Conservation (phyloP, 768 basidiomycete genomes). For the Naganishia onofrii region DNA sequence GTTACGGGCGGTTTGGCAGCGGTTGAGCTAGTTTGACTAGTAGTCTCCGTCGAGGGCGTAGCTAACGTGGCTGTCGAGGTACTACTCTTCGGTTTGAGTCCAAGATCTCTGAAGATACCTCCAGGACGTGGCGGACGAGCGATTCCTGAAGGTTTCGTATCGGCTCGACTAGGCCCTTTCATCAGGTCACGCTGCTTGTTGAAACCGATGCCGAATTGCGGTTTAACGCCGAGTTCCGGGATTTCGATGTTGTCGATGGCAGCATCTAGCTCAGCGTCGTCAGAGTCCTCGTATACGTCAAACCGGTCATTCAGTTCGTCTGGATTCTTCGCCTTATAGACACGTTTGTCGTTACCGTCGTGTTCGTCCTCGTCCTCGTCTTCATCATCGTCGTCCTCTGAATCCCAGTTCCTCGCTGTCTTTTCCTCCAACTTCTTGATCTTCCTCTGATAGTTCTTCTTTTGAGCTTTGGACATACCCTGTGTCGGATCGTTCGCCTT, state of each 20-base stretch:
- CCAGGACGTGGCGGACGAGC: slow-evolving; percentile 7
- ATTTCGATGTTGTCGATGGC: slow-evolving; percentile 10
- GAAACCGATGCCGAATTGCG: slow-evolving; percentile 12
- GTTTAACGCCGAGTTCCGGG: slow-evolving; percentile 10
- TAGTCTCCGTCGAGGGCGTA: not conserved
- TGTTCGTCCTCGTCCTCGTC: slow-evolving; percentile 40
- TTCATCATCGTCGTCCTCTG: slow-evolving; percentile 74
- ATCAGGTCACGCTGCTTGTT: slow-evolving; percentile 8
- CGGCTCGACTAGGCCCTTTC: slow-evolving; percentile 4
- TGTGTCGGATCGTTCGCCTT: slow-evolving; percentile 13
- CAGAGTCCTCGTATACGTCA: slow-evolving; percentile 3
- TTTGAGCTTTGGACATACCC: slow-evolving; percentile 40
- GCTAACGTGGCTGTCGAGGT: not conserved
- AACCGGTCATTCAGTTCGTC: slow-evolving; percentile 18
- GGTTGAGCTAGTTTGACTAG: not conserved
- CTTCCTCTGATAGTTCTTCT: slow-evolving; percentile 64
- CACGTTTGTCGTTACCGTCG: not conserved
- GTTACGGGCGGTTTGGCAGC: not conserved
- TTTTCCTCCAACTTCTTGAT: slow-evolving; percentile 80
- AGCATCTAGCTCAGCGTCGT: slow-evolving; percentile 8
- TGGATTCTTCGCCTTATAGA: not conserved
- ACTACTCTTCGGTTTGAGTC: slow-evolving; percentile 11
- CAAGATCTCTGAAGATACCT: slow-evolving; percentile 16
- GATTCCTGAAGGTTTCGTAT: not conserved
- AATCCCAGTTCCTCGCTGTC: slow-evolving; percentile 64